Base-by-base conservation (phyloP, 129 eudicot species). In the Glebionis coronaria region DNA sequence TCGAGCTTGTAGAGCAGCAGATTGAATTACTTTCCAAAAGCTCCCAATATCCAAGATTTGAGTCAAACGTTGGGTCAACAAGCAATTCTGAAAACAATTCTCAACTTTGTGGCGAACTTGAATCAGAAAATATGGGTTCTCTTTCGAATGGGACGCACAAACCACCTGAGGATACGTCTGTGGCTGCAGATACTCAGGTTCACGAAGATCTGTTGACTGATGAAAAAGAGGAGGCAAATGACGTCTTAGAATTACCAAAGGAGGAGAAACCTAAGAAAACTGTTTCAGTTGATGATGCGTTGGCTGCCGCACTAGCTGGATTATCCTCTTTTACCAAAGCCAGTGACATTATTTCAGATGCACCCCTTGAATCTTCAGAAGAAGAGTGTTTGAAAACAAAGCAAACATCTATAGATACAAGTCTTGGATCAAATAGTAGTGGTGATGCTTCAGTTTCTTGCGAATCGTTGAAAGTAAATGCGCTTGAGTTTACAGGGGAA, bases 231-330 rank as follows among this genome's bases (percentile, higher is more conserved):
- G 86, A 86, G 76, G 82, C 71, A 25, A 78, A 79, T 64, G 75
- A 61, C 19, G 75, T 44, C 45, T 42, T 70, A 40, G 79, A 64
- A 63, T 68, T 81, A 51, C 72, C 63, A 53, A 65, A 83, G 50
- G 3, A 42, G 8, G 73, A 56, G 53, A 73, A 63, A 15, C 78
- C 72, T 12, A 87, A 81, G 82, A 75, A 75, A 55, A 12, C 81
- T 2, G 38, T 85, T 71, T 89, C 95, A 14, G 71, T 89, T 55
- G 93, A 94, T 77, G 90, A 84, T 44, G 95, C 90, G 40, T 69
- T 89, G 72, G 95, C 99, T 74, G 85, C 90, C 25, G 95, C 99
- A 69, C 80, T 89, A 56, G 84, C 88, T 63, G 95, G 90, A 31
- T 87, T 94, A 49, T 77, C 88, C 28, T 67, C 82, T 16, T 74